phyloP scores from a whole-genome alignment of 805 yeast genomes.

The Wickerhamomyces bovis region DNA sequence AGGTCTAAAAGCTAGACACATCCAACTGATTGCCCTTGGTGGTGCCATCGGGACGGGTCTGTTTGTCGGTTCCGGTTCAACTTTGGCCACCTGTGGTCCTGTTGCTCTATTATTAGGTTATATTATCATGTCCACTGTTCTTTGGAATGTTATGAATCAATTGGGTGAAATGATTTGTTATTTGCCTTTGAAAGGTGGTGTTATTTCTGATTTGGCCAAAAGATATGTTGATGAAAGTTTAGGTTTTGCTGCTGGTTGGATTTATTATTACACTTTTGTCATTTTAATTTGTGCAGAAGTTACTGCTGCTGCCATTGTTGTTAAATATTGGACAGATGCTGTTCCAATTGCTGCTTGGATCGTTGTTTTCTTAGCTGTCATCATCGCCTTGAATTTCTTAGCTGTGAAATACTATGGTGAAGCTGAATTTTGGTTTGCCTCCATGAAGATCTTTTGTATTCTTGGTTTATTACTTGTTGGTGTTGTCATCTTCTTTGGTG shows the following conservation, averaged over 20 bases:
- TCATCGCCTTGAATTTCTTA: slow-evolving; percentile 43
- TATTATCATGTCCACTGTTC: slow-evolving; percentile 53
- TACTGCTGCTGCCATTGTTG: slow-evolving; percentile 50
- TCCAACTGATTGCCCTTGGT: slow-evolving; percentile 79
- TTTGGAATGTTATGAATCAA: slow-evolving; percentile 58
- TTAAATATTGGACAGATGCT: slow-evolving; percentile 49
- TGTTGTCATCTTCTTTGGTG: slow-evolving; percentile 57
- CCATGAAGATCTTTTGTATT: slow-evolving; percentile 56
- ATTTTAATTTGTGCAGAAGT: slow-evolving; percentile 37
- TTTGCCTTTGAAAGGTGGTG: slow-evolving; percentile 57
- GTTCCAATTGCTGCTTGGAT: slow-evolving; percentile 62
- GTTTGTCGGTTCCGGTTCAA: slow-evolving; percentile 66
- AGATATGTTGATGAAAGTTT: slow-evolving; percentile 38
- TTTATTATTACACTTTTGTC: slow-evolving; percentile 23
- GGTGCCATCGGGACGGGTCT: slow-evolving; percentile 84
- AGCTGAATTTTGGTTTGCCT: slow-evolving; percentile 53
- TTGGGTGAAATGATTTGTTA: slow-evolving; percentile 66
- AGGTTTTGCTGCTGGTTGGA: slow-evolving; percentile 26
- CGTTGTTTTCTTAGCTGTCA: slow-evolving; percentile 42
- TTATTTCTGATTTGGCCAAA: slow-evolving; percentile 52
- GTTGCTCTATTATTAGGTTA: slow-evolving; percentile 60
- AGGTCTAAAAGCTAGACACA: slow-evolving; percentile 53
- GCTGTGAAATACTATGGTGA: slow-evolving; percentile 61
- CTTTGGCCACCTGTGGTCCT: slow-evolving; percentile 67
- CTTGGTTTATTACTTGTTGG: slow-evolving; percentile 55